Base-by-base conservation (phyloP, 2,329 filamentous ascomycete genomes). In the Sarocladiaceae sp. region DNA sequence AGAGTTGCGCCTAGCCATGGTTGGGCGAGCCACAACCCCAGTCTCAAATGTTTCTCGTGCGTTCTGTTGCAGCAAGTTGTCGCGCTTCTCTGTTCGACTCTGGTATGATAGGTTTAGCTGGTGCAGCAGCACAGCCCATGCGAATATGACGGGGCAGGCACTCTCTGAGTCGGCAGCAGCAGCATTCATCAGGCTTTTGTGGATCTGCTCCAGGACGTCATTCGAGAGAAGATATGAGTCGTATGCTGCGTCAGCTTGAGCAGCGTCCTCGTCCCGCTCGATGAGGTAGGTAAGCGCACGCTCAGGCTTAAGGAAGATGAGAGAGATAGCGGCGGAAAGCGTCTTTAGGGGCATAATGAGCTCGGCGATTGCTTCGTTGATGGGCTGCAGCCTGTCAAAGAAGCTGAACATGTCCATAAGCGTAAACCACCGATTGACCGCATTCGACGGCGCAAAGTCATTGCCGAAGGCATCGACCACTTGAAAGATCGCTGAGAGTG, bases 81-180 rank as follows among this genome's bases (percentile, higher is more conserved):
- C 77, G 39, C 77, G 66, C 47, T 74, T 72, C 57, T 85, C 81
- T 31, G 77, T 78, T 35, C 82, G 71, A 42, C 70, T 71, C 46
- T 78, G 72, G 51, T 81, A 83, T 11, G 77, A 76, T 33, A 78
- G 66, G 51, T 80, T 78, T 66, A 93, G 79, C 20, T 76, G 73
- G 55, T 85, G 78, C 9, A 90, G 70, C 20, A 95, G 76, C 39
- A 91, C 69, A 3, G 83, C 80, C 90, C 90, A 97, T 3, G 85
- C 79, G 52, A 94, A 85, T 16, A 88, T 75, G 15, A 86, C 80
- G 2, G 88, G 87, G 45, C 78, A 80, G 16, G 85, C 85, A 27
- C 78, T 78, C 29, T 72, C 68, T n/a, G 78, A 70, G 13, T 74
- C 74, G 16, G 65, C 58, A 21, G 71, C 71, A 11, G 79, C 74